Evolutionary conservation across 257 asterid species (phyloP).

Genomic region (Lantana camara): DNA sequence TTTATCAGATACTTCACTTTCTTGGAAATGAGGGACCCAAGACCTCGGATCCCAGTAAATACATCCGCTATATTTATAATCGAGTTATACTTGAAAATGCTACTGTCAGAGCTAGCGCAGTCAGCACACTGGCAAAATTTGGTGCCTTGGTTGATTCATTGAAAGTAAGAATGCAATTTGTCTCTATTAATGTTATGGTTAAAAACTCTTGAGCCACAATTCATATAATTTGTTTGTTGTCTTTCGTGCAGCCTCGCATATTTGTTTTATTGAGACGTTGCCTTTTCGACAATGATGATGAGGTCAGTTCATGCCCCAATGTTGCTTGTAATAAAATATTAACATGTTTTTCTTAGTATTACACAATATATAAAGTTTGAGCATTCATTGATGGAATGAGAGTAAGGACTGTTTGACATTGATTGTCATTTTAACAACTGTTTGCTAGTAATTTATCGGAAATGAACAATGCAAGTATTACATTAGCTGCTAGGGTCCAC

Average conservation of each 20-base stretch:
- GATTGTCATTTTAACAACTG: neutral
- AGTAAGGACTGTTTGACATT: constrained; percentile 5
- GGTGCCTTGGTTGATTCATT: constrained; percentile 85
- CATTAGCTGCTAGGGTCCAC: neutral
- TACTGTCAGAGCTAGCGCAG: constrained; percentile 95
- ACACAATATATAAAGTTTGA: neutral
- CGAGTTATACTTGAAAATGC: constrained; percentile 92
- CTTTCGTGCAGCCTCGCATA: constrained; percentile 82
- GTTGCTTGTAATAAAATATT: neutral
- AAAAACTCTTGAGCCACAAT: constrained; percentile 24
- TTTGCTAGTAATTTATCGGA: constrained; percentile 2
- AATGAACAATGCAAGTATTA: neutral
- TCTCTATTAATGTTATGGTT: constrained; percentile 17
- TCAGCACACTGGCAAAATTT: constrained; percentile 90
- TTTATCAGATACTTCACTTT: constrained; percentile 77
- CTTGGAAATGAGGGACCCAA: constrained; percentile 98
- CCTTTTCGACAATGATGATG: constrained; percentile 88
- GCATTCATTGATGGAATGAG: neutral
- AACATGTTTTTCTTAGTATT: neutral
- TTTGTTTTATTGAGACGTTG: constrained; percentile 81
- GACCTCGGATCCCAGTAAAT: constrained; percentile 92
- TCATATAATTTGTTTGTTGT: constrained; percentile 11
- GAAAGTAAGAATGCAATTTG: constrained; percentile 52
- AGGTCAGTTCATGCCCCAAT: constrained; percentile 55
- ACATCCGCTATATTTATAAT: constrained; percentile 85